Percentiles rank a stretch among this genome's conserved stretches.
Conservation (phyloP, 2,329 filamentous ascomycete species). For the Ascocoryne sarcoides region DNA sequence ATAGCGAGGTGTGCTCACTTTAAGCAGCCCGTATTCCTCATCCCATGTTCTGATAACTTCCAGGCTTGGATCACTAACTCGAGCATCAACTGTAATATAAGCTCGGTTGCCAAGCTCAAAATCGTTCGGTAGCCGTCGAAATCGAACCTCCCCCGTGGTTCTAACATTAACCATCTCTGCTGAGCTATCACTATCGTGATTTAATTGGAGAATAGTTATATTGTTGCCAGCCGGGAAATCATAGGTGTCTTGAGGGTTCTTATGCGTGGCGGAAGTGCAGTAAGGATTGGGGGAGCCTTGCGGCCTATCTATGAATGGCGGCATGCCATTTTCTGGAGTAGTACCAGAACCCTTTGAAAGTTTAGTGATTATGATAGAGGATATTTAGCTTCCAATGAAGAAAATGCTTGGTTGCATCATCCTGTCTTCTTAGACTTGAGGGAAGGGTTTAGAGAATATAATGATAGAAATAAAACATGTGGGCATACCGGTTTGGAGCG, state of each 20-base stretch:
- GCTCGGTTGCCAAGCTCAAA: slow-evolving; percentile 13
- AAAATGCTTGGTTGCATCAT: too few relatives aligned
- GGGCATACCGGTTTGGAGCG: not conserved
- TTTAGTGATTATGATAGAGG: not conserved
- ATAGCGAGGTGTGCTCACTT: slow-evolving; percentile 21
- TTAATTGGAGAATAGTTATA: slow-evolving; percentile 18
- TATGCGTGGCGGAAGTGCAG: slow-evolving; percentile 15
- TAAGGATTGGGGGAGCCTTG: slow-evolving; percentile 5
- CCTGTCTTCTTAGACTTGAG: too few relatives aligned
- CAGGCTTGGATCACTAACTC: slow-evolving; percentile 19
- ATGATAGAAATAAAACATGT: not conserved
- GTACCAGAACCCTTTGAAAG: not conserved
- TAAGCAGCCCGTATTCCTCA: slow-evolving; percentile 12
- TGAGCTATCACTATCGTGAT: slow-evolving; percentile 10
- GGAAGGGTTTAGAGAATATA: not conserved
- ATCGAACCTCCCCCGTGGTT: slow-evolving; percentile 21
- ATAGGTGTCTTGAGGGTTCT: slow-evolving; percentile 12
- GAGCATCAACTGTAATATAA: slow-evolving; percentile 19
- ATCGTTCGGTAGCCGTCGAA: slow-evolving; percentile 16
- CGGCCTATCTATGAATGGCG: slow-evolving; percentile 9
- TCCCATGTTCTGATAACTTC: slow-evolving; percentile 17
- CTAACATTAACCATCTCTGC: slow-evolving; percentile 5
- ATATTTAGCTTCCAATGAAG: not conserved
- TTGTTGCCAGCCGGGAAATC: slow-evolving; percentile 16
- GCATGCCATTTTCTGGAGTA: slow-evolving; percentile 5